Evolutionary conservation across 345 rosid species (phyloP).

Genomic region (Dipteronia sinensis): DNA sequence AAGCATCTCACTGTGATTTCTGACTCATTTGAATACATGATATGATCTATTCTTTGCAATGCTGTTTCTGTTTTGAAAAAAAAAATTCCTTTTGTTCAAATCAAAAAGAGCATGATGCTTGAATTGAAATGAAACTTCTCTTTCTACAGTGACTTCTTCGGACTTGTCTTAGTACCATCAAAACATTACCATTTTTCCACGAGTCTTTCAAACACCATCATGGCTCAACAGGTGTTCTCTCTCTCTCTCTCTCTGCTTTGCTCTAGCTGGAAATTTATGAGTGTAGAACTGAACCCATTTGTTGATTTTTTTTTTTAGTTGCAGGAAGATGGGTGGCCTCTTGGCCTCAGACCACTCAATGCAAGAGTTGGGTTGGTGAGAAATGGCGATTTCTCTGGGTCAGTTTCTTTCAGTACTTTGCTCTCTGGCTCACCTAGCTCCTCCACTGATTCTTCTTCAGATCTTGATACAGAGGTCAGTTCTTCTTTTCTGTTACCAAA

Average conservation of each 20-base stretch:
- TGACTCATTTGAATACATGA: conserved; percentile 4
- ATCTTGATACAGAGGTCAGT: conserved; percentile 74
- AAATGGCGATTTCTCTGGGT: conserved; percentile 53
- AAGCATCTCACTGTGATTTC: background rate
- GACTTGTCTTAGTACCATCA: background rate
- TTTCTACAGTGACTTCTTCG: background rate
- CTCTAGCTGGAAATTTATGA: background rate
- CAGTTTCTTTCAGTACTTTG: conserved; percentile 69
- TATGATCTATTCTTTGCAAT: conserved; percentile 6
- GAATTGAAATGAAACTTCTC: background rate
- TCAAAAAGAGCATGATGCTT: conserved; percentile 1
- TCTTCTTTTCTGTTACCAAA: background rate
- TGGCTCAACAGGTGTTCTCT: conserved; percentile 31
- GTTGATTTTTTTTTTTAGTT: background rate
- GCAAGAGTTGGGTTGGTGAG: conserved; percentile 70
- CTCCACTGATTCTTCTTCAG: conserved; percentile 54
- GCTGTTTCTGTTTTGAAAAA: background rate
- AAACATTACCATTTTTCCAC: background rate
- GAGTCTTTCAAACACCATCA: background rate
- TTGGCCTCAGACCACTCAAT: conserved; percentile 71
- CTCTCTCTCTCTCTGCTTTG: background rate
- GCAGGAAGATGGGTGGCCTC: conserved; percentile 91
- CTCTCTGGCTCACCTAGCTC: conserved; percentile 59
- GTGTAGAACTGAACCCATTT: background rate
- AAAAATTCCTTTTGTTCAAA: background rate